Conservation (phyloP, 768 basidiomycete species). For the Coprinellus micaceus region DNA sequence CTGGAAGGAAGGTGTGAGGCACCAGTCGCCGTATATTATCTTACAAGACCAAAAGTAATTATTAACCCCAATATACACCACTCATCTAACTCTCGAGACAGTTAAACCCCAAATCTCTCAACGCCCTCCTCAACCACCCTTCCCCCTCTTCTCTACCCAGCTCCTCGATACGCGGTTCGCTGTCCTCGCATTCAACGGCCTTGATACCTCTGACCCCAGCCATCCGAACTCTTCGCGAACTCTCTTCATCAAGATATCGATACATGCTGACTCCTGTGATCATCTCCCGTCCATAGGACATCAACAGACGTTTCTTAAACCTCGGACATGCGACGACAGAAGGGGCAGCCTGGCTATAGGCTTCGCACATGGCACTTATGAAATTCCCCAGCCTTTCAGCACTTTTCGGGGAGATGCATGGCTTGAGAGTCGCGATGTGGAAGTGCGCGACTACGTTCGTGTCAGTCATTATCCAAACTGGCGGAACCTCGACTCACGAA, state of each 20-base stretch:
- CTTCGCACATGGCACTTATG: slow-evolving; percentile 14
- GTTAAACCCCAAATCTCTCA: no score
- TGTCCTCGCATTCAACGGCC: not conserved
- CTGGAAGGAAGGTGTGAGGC: slow-evolving; percentile 29
- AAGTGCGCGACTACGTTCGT: slow-evolving; percentile 26
- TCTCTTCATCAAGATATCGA: slow-evolving; percentile 16
- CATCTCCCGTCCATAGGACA: slow-evolving; percentile 28
- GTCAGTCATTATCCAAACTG: not conserved
- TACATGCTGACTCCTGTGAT: slow-evolving; percentile 24
- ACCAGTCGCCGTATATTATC: not conserved
- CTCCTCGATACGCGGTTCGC: no score
- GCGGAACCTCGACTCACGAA: slow-evolving; percentile 20
- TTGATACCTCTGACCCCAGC: slow-evolving; percentile 21
- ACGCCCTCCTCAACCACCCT: no score
- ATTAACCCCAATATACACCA: not conserved
- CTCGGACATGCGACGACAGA: not conserved
- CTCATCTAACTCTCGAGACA: not conserved
- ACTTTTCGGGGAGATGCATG: slow-evolving; percentile 9
- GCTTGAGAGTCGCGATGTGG: slow-evolving; percentile 21
- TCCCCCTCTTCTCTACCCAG: no score
- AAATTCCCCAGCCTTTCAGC: slow-evolving; percentile 16
- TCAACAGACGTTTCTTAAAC: slow-evolving; percentile 19
- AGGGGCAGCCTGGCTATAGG: slow-evolving; percentile 10
- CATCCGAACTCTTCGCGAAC: slow-evolving; percentile 14
- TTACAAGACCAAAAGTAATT: not conserved